These are phyloP conservation scores for Aleurites moluccanus DNA, from an alignment of 441 rosid genomes.

Conservation along the genomic window DNA sequence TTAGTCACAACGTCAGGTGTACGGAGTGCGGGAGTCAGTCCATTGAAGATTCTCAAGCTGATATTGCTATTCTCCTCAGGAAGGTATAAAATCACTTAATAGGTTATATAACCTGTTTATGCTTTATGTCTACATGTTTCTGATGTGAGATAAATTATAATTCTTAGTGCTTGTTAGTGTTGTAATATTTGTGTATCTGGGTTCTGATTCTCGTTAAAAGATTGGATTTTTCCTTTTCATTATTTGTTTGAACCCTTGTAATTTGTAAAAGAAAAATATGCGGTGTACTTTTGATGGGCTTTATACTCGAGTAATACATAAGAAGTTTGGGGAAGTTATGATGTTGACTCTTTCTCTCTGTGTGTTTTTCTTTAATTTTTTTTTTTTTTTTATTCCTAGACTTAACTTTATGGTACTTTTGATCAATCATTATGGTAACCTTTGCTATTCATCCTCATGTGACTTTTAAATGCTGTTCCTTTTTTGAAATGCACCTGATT, in stretches of 20 bases:
- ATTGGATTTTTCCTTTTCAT: background rate
- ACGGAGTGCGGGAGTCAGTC: conserved; percentile 97
- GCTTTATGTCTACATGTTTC: background rate
- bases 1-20: conserved; percentile 90
- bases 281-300: background rate
- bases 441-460: background rate
- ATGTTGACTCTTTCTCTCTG: too few relatives aligned
- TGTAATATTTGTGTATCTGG: conserved; percentile 9
- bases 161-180: conserved; percentile 27
- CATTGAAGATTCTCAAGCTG: conserved; percentile 98
- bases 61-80: conserved; percentile 84
- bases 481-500: background rate
- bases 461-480: background rate
- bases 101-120: background rate
- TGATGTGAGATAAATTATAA: background rate
- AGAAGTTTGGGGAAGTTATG: too few relatives aligned
- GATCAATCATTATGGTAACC: background rate
- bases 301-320: too few relatives aligned
- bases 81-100: conserved; percentile 39
- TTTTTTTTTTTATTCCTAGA: too few relatives aligned
- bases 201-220: background rate
- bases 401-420: too few relatives aligned
- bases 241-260: background rate
- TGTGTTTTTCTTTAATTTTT: too few relatives aligned
- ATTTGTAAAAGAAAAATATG: background rate